These are phyloP conservation scores for Alternaria dauci DNA, from an alignment of 2,329 filamentous ascomycete genomes.

Conservation along the genomic window DNA sequence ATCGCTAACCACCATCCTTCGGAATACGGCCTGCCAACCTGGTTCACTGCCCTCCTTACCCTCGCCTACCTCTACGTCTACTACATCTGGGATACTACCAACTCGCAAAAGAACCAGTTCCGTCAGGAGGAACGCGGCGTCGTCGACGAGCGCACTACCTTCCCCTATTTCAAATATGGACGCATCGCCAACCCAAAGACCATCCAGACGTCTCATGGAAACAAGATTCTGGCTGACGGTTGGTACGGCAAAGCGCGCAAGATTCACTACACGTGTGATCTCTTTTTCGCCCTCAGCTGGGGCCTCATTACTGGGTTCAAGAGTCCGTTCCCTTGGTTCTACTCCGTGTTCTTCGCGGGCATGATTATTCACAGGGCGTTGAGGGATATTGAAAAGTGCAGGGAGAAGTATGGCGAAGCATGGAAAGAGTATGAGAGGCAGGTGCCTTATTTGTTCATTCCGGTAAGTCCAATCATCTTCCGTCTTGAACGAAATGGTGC, in stretches of 20 bases:
- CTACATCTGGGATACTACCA: conserved; percentile 91
- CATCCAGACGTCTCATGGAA: conserved; percentile 76
- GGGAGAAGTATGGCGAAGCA: conserved; percentile 79
- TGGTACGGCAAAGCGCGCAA: conserved; percentile 81
- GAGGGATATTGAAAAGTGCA: conserved; percentile 79
- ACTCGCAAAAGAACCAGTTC: conserved; percentile 94
- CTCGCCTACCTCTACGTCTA: conserved; percentile 81
- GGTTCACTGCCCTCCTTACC: conserved; percentile 71
- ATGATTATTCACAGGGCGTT: conserved; percentile 84
- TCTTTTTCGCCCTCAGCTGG: conserved; percentile 80
- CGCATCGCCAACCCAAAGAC: conserved; percentile 80
- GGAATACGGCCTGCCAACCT: conserved; percentile 78
- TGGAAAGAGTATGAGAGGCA: conserved; percentile 82
- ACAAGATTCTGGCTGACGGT: conserved; percentile 81
- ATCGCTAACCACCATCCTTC: conserved; percentile 83
- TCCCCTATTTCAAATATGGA: conserved; percentile 91
- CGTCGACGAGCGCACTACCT: conserved; percentile 73
- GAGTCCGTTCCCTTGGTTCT: conserved; percentile 89
- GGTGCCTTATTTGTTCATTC: conserved; percentile 87
- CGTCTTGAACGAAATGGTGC: not conserved
- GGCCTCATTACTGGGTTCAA: conserved; percentile 81
- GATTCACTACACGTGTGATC: conserved; percentile 81
- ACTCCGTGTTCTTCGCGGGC: conserved; percentile 78
- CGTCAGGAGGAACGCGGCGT: conserved; percentile 80
- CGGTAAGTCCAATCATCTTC: conserved; percentile 51